Evolutionary conservation across 2,329 filamentous ascomycete species (phyloP), one percentile per base, ranked within the genome.

Genomic region (Fusarium tricinctum): DNA sequence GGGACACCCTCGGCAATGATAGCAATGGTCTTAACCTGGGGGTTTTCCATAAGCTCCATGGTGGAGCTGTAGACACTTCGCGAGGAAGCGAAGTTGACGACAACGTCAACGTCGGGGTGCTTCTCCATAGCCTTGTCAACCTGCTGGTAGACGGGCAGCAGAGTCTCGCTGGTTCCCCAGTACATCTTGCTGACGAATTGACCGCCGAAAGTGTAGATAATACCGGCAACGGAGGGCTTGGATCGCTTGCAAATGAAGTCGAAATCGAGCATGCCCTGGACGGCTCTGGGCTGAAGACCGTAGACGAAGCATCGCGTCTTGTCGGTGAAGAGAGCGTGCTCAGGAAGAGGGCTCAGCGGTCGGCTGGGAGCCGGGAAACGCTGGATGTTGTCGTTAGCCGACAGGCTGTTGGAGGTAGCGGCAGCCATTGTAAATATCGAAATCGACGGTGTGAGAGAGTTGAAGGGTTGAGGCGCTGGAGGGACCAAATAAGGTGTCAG

Each of bases 141-240:
- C 78, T 93, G 89, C 86, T 99, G 95, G 89, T 99, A 99, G 81
- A 99, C 96, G 69, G 96, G 96, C 75, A 99, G 89, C 72, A 99
- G 91, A 69, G 96, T 99, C 88, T 99, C 96, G 85, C 94, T 97
- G 79, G 96, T 99, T 79, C 96, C 96, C 96, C 96, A 99, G 92
- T 99, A 99, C 96, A 99, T 98, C 91, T 99, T 99, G 91, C 94
- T 97, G 81, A 99, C 96, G 90, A 99, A 99, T 85, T 99, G 96
- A 74, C 96, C 96, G 81, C 96, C 96, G 79, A 99, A 99, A 76
- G 96, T 97, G 88, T 99, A 99, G 88, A 99, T 98, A 84, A 99
- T 98, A 80, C 94, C 96, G 73, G 96, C 96, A 62, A 99, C 96
- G 61, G 96, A 99, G 71, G 96, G 96, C 64, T 92, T 97, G 80